Evolutionary conservation across 495 filamentous ascomycete genomes (phyloP).

Genomic region (Usnea hakonensis): DNA sequence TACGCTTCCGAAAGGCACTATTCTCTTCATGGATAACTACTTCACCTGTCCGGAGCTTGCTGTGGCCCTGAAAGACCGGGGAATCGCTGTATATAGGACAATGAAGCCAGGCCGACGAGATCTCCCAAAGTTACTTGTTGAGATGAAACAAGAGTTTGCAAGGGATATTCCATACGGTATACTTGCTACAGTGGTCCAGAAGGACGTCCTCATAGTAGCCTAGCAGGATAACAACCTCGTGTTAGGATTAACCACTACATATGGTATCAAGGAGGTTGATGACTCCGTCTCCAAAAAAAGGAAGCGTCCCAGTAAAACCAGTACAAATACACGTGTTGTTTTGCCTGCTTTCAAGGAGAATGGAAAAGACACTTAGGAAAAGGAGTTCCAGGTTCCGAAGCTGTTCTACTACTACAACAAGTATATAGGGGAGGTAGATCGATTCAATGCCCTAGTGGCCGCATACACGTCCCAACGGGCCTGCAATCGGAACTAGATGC

Average conservation of each 20-base stretch:
- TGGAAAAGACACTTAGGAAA: not conserved
- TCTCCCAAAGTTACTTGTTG: no score
- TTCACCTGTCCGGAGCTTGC: not conserved
- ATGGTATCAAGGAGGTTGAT: not conserved
- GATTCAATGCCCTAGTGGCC: no score
- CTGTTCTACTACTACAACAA: not conserved
- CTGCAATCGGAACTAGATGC: no score
- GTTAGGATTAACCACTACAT: not conserved
- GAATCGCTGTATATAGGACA: no score
- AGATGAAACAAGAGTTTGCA: no score
- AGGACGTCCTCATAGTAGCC: no score
- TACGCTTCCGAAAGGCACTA: not conserved
- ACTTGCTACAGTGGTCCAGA: no score
- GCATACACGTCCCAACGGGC: no score
- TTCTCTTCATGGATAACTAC: not conserved
- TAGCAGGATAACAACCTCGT: no score
- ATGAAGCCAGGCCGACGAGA: no score
- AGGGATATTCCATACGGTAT: no score
- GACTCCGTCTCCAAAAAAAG: not conserved
- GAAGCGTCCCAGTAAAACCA: not conserved
- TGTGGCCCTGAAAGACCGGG: not conserved
- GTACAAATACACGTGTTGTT: not conserved
- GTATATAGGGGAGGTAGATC: not conserved
- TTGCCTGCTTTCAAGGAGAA: not conserved
- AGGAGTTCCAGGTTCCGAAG: not conserved